Conservation (phyloP, 768 basidiomycete species). For the Dendrothele bispora region DNA sequence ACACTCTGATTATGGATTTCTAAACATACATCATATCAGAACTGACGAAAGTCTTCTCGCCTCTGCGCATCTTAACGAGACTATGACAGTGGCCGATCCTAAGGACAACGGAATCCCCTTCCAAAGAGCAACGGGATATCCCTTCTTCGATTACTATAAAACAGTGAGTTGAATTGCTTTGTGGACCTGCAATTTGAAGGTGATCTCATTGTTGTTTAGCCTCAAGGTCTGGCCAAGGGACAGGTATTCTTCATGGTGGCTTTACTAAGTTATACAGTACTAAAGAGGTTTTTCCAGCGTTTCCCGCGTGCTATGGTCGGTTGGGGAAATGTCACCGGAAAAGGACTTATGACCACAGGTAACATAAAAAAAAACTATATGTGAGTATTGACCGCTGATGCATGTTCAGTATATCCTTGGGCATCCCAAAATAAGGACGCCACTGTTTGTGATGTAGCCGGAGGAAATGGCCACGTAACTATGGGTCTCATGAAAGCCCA, state of each 20-base stretch:
- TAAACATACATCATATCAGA: slow-evolving; percentile 2
- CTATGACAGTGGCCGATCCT: slow-evolving; percentile 28
- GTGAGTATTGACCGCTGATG: too few species aligned
- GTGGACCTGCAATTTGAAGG: not conserved
- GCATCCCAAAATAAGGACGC: slow-evolving; percentile 22
- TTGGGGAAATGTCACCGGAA: slow-evolving; percentile 27
- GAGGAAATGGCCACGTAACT: slow-evolving; percentile 34
- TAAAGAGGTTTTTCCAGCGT: slow-evolving; percentile 15
- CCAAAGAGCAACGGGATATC: slow-evolving; percentile 14
- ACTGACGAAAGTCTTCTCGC: slow-evolving; percentile 21
- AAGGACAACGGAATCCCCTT: slow-evolving; percentile 11
- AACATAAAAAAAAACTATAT: not conserved
- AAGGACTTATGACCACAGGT: slow-evolving; percentile 28
- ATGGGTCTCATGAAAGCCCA: slow-evolving; percentile 31
- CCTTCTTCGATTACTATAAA: slow-evolving; percentile 15
- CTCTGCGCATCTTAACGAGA: slow-evolving; percentile 28
- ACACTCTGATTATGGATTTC: not conserved
- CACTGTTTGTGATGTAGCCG: slow-evolving; percentile 39
- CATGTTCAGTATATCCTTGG: slow-evolving; percentile 43
- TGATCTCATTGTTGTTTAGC: slow-evolving; percentile 4
- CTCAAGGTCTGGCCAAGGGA: slow-evolving; percentile 13
- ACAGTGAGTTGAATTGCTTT: slow-evolving; percentile 8
- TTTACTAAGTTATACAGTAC: too few species aligned
- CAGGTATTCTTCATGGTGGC: slow-evolving; percentile 4
- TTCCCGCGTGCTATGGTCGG: slow-evolving; percentile 32